Percentiles rank a stretch among this genome's conserved stretches.
These are phyloP conservation scores for Metschnikowia shivogae DNA, from an alignment of 805 yeast species.

Conservation along the genomic window DNA sequence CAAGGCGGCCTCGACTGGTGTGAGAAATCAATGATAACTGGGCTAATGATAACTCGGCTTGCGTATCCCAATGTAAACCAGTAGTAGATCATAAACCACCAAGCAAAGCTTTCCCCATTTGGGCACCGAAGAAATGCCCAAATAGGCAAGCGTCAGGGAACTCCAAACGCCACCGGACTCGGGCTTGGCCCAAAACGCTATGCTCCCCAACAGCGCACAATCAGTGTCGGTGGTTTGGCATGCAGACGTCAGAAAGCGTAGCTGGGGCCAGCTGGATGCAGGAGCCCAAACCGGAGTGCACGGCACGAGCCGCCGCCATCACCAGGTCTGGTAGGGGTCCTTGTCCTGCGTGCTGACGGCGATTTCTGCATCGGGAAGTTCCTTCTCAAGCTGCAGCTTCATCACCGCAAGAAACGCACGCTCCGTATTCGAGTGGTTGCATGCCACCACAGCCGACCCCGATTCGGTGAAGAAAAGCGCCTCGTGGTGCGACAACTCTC, in stretches of 20 bases:
- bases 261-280: neutral
- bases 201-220: too few relatives aligned
- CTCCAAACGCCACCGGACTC: too few relatives aligned
- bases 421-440: constrained; percentile 92
- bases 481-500: constrained; percentile 95
- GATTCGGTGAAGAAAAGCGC: constrained; percentile 64
- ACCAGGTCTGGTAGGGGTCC: constrained; percentile 53
- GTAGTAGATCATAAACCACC: neutral
- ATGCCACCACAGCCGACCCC: constrained; percentile 68
- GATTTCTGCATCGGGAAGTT: constrained; percentile 43
- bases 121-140: too few relatives aligned
- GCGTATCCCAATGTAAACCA: too few relatives aligned
- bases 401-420: constrained; percentile 68
- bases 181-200: too few relatives aligned
- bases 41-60: too few relatives aligned
- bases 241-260: neutral
- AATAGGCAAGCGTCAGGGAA: too few relatives aligned
- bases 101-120: too few relatives aligned
- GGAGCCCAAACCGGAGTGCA: too few relatives aligned
- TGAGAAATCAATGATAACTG: too few relatives aligned
- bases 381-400: constrained; percentile 44
- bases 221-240: too few relatives aligned
- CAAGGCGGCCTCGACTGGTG: too few relatives aligned
- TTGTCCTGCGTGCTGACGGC: constrained; percentile 51
- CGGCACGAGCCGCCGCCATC: neutral